Base-by-base conservation (phyloP, 2,329 filamentous ascomycete species). In the Trichoderma hamatum region DNA sequence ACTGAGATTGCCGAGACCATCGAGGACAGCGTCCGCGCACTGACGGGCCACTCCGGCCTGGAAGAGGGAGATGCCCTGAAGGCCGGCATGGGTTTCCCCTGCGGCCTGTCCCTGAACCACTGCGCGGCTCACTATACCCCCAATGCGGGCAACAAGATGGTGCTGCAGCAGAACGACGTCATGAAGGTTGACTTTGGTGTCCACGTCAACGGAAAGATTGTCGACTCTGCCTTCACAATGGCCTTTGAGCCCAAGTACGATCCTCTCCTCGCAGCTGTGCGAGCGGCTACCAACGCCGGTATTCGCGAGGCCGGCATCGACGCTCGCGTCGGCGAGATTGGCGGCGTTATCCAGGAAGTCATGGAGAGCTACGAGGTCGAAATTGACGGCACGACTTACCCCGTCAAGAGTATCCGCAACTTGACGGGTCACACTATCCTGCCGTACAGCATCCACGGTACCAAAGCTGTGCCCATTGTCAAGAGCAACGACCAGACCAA, bases 291-390 rank as follows among this genome's bases (percentile, higher is more conserved):
- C 69, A 92, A 94, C 80, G 96, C 94, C 73, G 95, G 95, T 76
- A 87, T 97, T 43, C 74, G 76, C 64, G 92, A 96, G 83, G 94
- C 94, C 6, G 94, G 94, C 75, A 97, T 97, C 75, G 94, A 97
- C 77, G 94, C 93, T 58, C 90, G 94, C 68, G 90, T 97, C 75
- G 90, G 91, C 72, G 93, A 97, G 75, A 92, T 97, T 72, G 92
- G 94, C 70, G 91, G 88, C 11, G 85, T 88, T 21, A 95, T 97
- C 74, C 94, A 97, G 81, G 93, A 97, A 81, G 88, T 91, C 32
- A 97, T 97, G 93, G 94, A 97, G 82, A 94, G 92, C 80, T 96
- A 95, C 80, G 93, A 97, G 82, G 88, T 95, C 62, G 92, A 96
- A 79, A 87, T 96, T 72, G 89, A 91, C 78, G 93, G 93, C 71